These are phyloP conservation scores for Echinosophora koreensis DNA, from an alignment of 306 rosid species.

Conservation along the genomic window DNA sequence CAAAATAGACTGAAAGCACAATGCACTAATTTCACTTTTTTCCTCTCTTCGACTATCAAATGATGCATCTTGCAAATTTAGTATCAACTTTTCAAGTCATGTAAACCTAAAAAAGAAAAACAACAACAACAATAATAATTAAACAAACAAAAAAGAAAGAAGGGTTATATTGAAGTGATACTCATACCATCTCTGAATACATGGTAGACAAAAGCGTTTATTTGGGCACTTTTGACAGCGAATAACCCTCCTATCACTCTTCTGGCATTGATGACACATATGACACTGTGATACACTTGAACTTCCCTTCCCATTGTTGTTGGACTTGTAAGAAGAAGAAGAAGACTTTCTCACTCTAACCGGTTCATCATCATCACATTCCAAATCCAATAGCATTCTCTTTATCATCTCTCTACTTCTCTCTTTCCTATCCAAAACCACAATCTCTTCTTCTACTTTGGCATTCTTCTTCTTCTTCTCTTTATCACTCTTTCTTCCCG, in stretches of 20 bases:
- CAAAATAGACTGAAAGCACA: background rate
- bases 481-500: too few relatives aligned
- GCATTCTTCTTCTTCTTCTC: too few relatives aligned
- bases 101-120: background rate
- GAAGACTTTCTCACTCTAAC: background rate
- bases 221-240: constrained; percentile 8
- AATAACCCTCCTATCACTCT: constrained; percentile 14
- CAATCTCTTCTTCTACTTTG: too few relatives aligned
- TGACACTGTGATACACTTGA: background rate
- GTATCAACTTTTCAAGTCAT: background rate
- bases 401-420: constrained; percentile 19
- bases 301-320: background rate
- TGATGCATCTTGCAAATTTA: too few relatives aligned
- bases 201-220: constrained; percentile 34
- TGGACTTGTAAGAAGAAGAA: background rate
- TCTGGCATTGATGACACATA: constrained; percentile 44
- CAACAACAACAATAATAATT: too few relatives aligned
- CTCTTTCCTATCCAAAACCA: too few relatives aligned
- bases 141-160: background rate
- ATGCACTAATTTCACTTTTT: background rate
- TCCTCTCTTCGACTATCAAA: too few relatives aligned
- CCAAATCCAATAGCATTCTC: background rate
- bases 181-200: constrained; percentile 42
- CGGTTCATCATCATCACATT: background rate
- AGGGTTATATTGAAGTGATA: background rate